Base-by-base conservation (phyloP, 768 basidiomycete species). In the Boletus tylopilopsis region DNA sequence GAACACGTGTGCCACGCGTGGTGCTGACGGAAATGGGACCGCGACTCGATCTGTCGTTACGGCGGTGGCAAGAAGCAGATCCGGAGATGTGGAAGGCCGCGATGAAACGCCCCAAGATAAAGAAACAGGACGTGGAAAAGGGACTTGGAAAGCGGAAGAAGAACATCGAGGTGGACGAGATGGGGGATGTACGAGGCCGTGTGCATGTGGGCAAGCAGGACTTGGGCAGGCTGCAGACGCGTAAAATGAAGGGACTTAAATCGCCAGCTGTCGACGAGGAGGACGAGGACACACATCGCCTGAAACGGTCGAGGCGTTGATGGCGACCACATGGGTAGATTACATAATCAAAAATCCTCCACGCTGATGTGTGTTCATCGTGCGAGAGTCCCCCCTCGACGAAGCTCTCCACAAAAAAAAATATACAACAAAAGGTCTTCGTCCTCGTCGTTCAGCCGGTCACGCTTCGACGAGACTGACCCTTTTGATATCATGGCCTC, bases 201-300 rank as follows among this genome's bases (percentile, higher is more conserved):
- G 81, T 99, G 24, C 94, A 98, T 68, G 70, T 98, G 48, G 89
- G 73, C 50, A 90, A 82, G 68, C 95, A 99, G 73, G 91, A 98
- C 70, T 66, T 99, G 60, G 70, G 68, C 56, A 88, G 79, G 72
- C 61, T 98, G 69, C 93, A 96, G 76, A 85, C 85, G 50, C 79
- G 93, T 64, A 96, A 96, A 77, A 95, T 98, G 91, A 98, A 96
- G 73, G 95, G 91, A 10, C 68, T 99, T 54, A 89, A 84, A 64
- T 64, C 66, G 29, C 70, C 11, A 13, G 29, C 11, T 11, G 29
- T 10, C 13, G 29, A 13, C 27, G 55, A 49, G 10, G 50, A 22
- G 3, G 42, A 44, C 12, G 64, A 45, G 30, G 67, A 56, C 35
- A 57, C 29, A 30, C 33, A 3, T 34, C 33, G 33, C 7, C 29